Evolutionary conservation across 768 basidiomycete species (phyloP).

Genomic region (Inosperma sp.): DNA sequence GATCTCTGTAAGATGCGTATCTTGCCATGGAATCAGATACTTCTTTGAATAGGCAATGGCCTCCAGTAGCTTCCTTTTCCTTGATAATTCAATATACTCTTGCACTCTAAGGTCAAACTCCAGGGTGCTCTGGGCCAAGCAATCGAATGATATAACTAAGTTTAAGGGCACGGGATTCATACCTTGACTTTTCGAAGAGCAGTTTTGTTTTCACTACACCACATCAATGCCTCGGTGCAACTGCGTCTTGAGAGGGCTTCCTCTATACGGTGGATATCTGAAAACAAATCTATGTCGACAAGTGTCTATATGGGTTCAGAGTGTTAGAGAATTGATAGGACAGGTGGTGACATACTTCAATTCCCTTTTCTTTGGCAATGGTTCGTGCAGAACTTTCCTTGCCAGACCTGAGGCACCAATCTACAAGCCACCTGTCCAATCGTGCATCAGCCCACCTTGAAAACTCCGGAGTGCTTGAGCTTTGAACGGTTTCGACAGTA

Average conservation of each 20-base stretch:
- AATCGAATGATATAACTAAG: not conserved
- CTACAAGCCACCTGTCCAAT: constrained; percentile 84
- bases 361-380: constrained; percentile 70
- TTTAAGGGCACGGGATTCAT: constrained; percentile 2
- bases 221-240: constrained; percentile 85
- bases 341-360: constrained; percentile 56
- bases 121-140: constrained; percentile 67
- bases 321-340: constrained; percentile 8
- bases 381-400: constrained; percentile 52
- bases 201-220: constrained; percentile 96
- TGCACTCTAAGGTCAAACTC: constrained; percentile 96
- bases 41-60: constrained; percentile 85
- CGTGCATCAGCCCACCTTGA: constrained; percentile 74
- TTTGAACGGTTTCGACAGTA: constrained; percentile 52
- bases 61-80: constrained; percentile 57
- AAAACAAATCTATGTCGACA: constrained; percentile 89
- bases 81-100: constrained; percentile 90
- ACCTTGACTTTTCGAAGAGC: constrained; percentile 91
- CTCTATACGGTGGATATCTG: constrained; percentile 85
- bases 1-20: constrained; percentile 75
- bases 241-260: constrained; percentile 67
- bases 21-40: constrained; percentile 76
- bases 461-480: constrained; percentile 53
- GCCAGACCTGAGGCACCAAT: constrained; percentile 78
- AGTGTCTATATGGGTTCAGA: constrained; percentile 49